Base-by-base conservation (phyloP, 2,329 filamentous ascomycete genomes). In the Colletotrichum sp. region DNA sequence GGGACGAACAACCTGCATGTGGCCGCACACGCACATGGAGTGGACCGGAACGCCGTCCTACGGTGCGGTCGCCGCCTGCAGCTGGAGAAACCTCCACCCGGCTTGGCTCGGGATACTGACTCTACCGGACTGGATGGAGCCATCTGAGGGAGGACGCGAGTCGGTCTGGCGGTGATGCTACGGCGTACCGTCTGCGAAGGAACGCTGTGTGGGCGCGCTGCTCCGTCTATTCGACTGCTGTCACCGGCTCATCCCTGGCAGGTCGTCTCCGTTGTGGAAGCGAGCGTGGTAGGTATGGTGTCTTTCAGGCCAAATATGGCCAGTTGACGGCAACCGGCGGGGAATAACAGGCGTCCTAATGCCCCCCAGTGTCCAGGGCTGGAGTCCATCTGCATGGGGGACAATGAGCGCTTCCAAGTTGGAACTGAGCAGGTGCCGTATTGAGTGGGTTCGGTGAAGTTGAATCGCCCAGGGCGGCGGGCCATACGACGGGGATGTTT, bases 1-100 rank as follows among this genome's bases (percentile, higher is more conserved):
- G 34, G 60, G 68, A 71, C 59, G 22, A 71, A 22, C 44, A 34
- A 65, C 28, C 64, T 68, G 70, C 64, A 75, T 78, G 63, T 79
- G 76, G 67, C 69, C 66, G 72, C 67, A 59, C 44, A 65, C 59
- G 63, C 68, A 59, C 44, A 65, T 44, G 63, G 64, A 30, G 64
- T 64, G 57, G 59, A 65, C 65, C 59, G 59, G 48, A 32, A 64
- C 18, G 48, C 73, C 59, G 64, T 69, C 64, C 28, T 52, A 63
- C n/a, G 24, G 62, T 39, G 15, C 22, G 34, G 73, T 67, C 30
- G 64, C 64, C 64, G 64, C 44, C 48, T 52, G 64, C 48, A 60
- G 44, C 28, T 44, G 48, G 59, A 60, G 34, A 44, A 65, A 68
- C 22, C 59, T 36, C 52, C n/a, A 48, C 59, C 65, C 70, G 64